phyloP scores from a whole-genome alignment of 2,329 filamentous ascomycete genomes.

The Pseudogymnoascus sp. region DNA sequence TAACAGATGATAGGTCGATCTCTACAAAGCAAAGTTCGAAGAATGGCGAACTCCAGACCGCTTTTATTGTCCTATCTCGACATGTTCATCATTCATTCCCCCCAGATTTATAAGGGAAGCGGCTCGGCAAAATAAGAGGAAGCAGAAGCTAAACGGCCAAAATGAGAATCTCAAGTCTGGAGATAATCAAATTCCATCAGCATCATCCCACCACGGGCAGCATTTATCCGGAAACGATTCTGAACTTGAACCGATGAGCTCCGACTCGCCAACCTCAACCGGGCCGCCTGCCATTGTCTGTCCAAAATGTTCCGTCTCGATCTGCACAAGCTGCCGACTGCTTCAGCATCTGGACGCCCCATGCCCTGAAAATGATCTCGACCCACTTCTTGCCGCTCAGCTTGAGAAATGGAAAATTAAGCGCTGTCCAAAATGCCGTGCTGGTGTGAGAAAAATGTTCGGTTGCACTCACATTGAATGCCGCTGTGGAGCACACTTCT shows the following conservation, averaged over 20 bases:
- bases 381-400: conserved; percentile 29
- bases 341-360: conserved; percentile 31
- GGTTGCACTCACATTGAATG: conserved; percentile 44
- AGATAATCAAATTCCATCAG: background rate
- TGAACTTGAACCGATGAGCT: background rate
- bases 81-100: conserved; percentile 42
- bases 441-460: conserved; percentile 40
- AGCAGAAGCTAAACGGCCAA: background rate
- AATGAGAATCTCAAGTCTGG: background rate
- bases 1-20: conserved; percentile 15
- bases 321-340: conserved; percentile 39
- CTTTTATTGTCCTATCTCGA: conserved; percentile 41
- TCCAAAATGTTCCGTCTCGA: conserved; percentile 34
- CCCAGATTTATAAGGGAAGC: conserved; percentile 21
- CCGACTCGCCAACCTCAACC: background rate
- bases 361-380: conserved; percentile 32
- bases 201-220: background rate
- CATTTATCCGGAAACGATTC: background rate
- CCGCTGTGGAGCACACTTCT: conserved; percentile 43
- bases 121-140: background rate
- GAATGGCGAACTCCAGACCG: conserved; percentile 40
- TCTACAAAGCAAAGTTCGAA: conserved; percentile 39
- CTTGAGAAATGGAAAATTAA: conserved; percentile 41
- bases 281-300: conserved; percentile 31
- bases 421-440: conserved; percentile 41